Evolutionary conservation across 2,329 filamentous ascomycete genomes (phyloP).

Genomic region (Fusarium heterosporum): DNA sequence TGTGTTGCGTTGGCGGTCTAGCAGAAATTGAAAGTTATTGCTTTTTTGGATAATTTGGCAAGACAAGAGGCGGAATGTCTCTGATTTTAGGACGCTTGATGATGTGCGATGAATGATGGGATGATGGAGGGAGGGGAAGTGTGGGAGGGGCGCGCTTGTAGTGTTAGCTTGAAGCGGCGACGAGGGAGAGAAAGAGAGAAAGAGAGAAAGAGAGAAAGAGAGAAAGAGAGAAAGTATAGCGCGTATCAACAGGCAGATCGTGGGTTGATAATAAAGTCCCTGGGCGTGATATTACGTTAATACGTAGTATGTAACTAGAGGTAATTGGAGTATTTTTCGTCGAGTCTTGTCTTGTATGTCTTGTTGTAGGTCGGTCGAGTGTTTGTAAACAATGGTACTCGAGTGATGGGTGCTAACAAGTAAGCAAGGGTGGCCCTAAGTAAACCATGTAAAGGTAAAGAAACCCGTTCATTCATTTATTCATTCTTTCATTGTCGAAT

Average conservation of each 20-base stretch:
- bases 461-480: too few species aligned
- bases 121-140: constrained; percentile 7
- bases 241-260: too few species aligned
- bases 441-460: too few species aligned
- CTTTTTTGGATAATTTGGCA: constrained; percentile 33
- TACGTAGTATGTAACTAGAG: too few species aligned
- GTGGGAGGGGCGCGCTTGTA: neutral
- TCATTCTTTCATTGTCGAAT: constrained; percentile 10
- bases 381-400: too few species aligned
- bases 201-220: constrained; percentile 23
- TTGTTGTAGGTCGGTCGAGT: too few species aligned
- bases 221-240: constrained; percentile 6
- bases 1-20: constrained; percentile 34
- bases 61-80: constrained; percentile 42
- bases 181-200: constrained; percentile 6
- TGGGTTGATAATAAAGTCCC: too few species aligned
- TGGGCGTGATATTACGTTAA: too few species aligned
- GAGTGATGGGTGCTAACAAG: too few species aligned
- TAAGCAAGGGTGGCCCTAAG: too few species aligned
- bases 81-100: constrained; percentile 28
- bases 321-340: too few species aligned
- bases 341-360: too few species aligned
- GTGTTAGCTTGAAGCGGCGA: constrained; percentile 15
- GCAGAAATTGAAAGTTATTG: constrained; percentile 28
- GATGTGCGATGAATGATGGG: constrained; percentile 21